Evolutionary conservation across 768 basidiomycete species (phyloP), one percentile per base, ranked within the genome.

Genomic region (Suillus variegatus): DNA sequence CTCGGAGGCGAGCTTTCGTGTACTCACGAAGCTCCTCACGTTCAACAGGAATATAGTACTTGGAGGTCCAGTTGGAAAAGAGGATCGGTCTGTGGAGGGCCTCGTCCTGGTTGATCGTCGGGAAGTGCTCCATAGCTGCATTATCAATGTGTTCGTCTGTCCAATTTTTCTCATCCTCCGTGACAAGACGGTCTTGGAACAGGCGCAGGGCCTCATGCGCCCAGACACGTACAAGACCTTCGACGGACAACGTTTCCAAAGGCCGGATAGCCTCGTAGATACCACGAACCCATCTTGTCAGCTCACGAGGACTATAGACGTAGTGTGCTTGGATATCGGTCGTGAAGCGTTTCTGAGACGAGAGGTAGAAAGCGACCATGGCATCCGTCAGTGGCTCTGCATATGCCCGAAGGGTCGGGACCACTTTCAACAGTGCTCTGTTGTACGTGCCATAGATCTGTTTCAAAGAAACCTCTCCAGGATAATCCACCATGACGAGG

Each of bases 391-490:
- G 89, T 8, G 97, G 92, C 64, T 95, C 94, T 4, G 95, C 86
- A 74, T 96, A 97, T 25, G 94, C 90, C 41, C 96, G 89, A 40
- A 99, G 86, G 69, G 92, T 94, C 43, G 97, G 97, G 14, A 97
- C 83, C 67, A 98, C 95, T 78, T 99, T 99, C 71, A 99, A 90
- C 28, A 95, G 84, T 18, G 94, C 97, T 65, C 97, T 91, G 73
- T 93, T 95, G 82, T 99, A 99, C 28, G 97, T 99, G 18, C 96
- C 94, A 76, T 99, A 99, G 69, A 99, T 99, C 75, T 99, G 97
- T 69, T 95, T 97, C 74, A 99, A 83, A 6, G 97, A 99, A 13
- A 96, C 81, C 74, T 97, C 95, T 62, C 97, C 97, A 25, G 97
- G 97, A 76, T 99, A 99, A 74, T 99, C 97, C 62, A 99, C 97